Conservation (phyloP, 73 alveolate species). For the Effrenium voratum region DNA sequence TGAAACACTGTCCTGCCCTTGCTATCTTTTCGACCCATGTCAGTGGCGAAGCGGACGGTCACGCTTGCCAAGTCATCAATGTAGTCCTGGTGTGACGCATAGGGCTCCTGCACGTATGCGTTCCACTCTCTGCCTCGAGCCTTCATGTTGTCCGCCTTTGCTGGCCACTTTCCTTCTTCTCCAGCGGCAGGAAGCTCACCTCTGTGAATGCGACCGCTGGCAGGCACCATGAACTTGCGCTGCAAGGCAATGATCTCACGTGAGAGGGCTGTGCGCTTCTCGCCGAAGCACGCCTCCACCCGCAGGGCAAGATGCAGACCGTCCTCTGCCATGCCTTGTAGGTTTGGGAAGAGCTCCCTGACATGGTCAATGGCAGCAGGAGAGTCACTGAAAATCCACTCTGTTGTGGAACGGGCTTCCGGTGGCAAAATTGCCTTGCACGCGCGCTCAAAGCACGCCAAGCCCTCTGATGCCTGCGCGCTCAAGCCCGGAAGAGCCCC, state of each 20-base stretch:
- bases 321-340: slow-evolving; percentile 7
- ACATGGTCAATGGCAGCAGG: not conserved
- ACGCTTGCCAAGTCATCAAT: too few species aligned
- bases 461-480: not conserved
- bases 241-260: not conserved
- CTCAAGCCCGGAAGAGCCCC: slow-evolving; percentile 3
- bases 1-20: not conserved
- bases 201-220: too few species aligned
- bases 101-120: not conserved
- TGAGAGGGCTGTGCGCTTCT: not conserved
- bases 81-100: not conserved
- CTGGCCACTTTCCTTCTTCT: too few species aligned
- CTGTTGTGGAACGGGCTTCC: not conserved
- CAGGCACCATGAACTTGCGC: not conserved
- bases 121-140: too few species aligned
- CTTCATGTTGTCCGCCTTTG: too few species aligned
- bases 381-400: slow-evolving; percentile 13
- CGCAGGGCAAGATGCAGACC: slow-evolving; percentile 27
- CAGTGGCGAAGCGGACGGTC: not conserved
- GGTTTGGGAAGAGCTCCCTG: not conserved
- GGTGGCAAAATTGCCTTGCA: not conserved
- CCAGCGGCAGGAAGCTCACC: too few species aligned
- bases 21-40: not conserved
- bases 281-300: slow-evolving; percentile 43
- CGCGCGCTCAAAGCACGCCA: not conserved